A percentile compares a stretch with the other conserved stretches of the same genome.
These are phyloP conservation scores for Fagus crenata DNA, from an alignment of 306 rosid genomes.

Conservation along the genomic window DNA sequence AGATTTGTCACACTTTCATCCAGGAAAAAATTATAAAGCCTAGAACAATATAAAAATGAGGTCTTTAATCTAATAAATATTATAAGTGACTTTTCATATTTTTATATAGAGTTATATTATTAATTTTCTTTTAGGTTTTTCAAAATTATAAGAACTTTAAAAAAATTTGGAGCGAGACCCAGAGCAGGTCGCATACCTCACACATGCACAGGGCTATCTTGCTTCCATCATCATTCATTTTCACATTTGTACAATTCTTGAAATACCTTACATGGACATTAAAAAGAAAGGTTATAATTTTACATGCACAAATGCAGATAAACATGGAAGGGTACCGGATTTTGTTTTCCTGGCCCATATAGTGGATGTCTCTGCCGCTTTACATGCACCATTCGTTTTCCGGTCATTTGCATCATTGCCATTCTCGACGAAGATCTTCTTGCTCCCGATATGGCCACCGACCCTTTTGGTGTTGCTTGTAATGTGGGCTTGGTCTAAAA, in stretches of 20 bases:
- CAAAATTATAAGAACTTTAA: too few relatives aligned
- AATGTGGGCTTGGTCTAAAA: conserved; percentile 83
- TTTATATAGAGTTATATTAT: too few relatives aligned
- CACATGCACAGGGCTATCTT: too few relatives aligned
- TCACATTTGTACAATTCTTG: background rate
- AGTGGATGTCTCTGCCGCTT: conserved; percentile 64
- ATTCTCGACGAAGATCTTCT: conserved; percentile 42
- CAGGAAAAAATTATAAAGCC: too few relatives aligned
- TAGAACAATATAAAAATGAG: too few relatives aligned
- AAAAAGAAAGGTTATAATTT: too few relatives aligned
- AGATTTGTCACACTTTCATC: too few relatives aligned
- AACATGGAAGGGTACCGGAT: conserved; percentile 51
- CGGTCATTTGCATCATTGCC: conserved; percentile 64
- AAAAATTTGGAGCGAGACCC: too few relatives aligned
- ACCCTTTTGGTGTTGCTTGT: conserved; percentile 43
- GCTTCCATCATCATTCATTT: background rate
- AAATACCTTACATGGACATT: background rate
- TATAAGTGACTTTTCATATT: too few relatives aligned
- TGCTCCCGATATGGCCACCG: conserved; percentile 37
- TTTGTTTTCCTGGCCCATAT: conserved; percentile 92
- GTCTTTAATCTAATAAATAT: too few relatives aligned
- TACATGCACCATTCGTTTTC: conserved; percentile 59
- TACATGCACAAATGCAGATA: conserved; percentile 44
- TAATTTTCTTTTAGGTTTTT: too few relatives aligned
- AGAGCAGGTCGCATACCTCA: too few relatives aligned